Conservation (phyloP, 1,284 basidiomycete species). For the Boletus albobrunnescens region DNA sequence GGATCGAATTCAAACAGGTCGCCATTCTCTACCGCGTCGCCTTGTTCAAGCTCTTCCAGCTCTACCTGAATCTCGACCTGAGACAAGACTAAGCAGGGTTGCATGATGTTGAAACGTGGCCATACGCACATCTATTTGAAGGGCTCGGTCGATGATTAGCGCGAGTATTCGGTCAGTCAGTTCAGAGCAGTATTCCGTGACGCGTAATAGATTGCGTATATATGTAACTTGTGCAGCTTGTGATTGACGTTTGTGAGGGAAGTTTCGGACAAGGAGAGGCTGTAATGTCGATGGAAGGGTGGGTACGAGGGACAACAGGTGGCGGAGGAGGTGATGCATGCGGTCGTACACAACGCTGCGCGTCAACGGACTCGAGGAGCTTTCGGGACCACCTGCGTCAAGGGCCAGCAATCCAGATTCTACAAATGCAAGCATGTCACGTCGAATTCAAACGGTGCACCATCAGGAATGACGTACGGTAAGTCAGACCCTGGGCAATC, state of each 20-base stretch:
- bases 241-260: constrained; percentile 91
- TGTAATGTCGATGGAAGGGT: constrained; percentile 84
- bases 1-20: constrained; percentile 78
- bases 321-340: constrained; percentile 79
- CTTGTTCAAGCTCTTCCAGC: constrained; percentile 85
- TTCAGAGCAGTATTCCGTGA: constrained; percentile 89
- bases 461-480: constrained; percentile 62
- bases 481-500: constrained; percentile 81
- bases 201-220: constrained; percentile 82
- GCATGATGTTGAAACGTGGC: not conserved
- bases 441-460: constrained; percentile 1
- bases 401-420: constrained; percentile 68
- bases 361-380: constrained; percentile 69
- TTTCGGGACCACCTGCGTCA: constrained; percentile 52
- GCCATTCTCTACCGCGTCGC: constrained; percentile 51
- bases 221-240: constrained; percentile 84
- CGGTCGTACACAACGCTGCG: constrained; percentile 84
- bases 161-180: constrained; percentile 81
- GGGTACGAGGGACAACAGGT: constrained; percentile 85
- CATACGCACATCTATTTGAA: constrained; percentile 86
- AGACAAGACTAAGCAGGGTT: constrained; percentile 1
- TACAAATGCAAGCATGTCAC: constrained; percentile 30
- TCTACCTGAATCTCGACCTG: constrained; percentile 97
- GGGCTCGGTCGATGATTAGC: constrained; percentile 84
- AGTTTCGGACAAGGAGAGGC: constrained; percentile 78